Percentiles rank a stretch among this genome's conserved stretches.
Evolutionary conservation across 768 basidiomycete species (phyloP).

Genomic region (Cystoderma amianthinum): DNA sequence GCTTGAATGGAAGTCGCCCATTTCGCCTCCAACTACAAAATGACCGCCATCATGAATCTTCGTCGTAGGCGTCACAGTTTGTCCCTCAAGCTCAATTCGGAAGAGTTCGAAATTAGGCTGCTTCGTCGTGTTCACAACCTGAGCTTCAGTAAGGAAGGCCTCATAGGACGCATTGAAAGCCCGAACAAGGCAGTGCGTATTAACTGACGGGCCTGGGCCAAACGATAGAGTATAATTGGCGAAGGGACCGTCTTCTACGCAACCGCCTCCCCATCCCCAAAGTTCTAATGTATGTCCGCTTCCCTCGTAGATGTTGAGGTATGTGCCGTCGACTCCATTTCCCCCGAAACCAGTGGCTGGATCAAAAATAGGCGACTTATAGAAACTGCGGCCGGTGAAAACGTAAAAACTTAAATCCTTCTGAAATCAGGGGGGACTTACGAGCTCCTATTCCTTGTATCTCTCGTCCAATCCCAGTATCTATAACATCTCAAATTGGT

Average conservation of each 20-base stretch:
- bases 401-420: too few relatives aligned
- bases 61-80: background rate
- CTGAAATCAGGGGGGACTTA: background rate
- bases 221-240: background rate
- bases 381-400: constrained; percentile 8
- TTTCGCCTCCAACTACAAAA: constrained; percentile 1
- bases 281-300: background rate
- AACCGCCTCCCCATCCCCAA: constrained; percentile 2
- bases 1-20: constrained; percentile 2
- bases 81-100: constrained; percentile 2
- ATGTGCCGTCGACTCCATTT: constrained; percentile 8
- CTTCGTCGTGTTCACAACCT: constrained; percentile 1
- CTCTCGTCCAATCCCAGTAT: background rate
- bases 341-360: constrained; percentile 12
- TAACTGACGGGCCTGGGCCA: background rate
- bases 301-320: constrained; percentile 1
- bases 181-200: constrained; percentile 2
- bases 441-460: background rate
- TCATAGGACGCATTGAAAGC: background rate
- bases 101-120: background rate
- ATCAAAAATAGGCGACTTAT: constrained; percentile 10
- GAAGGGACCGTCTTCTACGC: constrained; percentile 2
- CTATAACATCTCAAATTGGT: background rate
- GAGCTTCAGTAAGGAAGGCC: background rate
- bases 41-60: constrained; percentile 2